phyloP scores from a whole-genome alignment of 805 yeast species.

The Wickerhamiella azyma region DNA sequence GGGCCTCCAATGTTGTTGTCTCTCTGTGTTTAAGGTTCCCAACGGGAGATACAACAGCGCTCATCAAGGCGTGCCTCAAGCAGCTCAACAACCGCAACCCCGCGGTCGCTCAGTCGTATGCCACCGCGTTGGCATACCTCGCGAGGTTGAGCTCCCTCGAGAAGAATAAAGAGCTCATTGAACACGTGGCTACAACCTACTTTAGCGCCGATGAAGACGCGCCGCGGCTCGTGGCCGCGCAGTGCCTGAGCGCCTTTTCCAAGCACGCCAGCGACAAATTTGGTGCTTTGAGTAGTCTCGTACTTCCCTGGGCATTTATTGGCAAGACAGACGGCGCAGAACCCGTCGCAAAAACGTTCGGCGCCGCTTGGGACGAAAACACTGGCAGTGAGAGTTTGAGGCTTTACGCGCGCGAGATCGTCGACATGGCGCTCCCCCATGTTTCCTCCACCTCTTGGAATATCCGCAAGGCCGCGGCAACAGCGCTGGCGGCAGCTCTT shows the following conservation, averaged over 20 bases:
- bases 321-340: constrained; percentile 54
- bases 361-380: constrained; percentile 64
- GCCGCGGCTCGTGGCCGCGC: constrained; percentile 39
- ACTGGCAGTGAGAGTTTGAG: constrained; percentile 55
- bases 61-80: constrained; percentile 41
- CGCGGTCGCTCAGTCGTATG: constrained; percentile 60
- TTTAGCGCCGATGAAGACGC: constrained; percentile 41
- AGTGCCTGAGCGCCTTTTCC: constrained; percentile 52
- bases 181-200: constrained; percentile 38
- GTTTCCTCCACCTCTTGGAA: constrained; percentile 46
- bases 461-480: constrained; percentile 57
- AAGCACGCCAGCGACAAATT: constrained; percentile 58
- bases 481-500: constrained; percentile 30
- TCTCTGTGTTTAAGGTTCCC: constrained; percentile 47
- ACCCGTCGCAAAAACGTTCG: constrained; percentile 37
- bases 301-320: constrained; percentile 65
- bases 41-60: constrained; percentile 35
- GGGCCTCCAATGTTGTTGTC: constrained; percentile 63
- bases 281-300: constrained; percentile 43
- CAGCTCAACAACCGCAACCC: constrained; percentile 61
- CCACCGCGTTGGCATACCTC: constrained; percentile 66
- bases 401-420: constrained; percentile 57
- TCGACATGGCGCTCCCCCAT: constrained; percentile 35
- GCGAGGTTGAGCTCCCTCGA: constrained; percentile 47
- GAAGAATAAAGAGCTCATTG: constrained; percentile 40